Evolutionary conservation across 306 rosid species (phyloP).

Genomic region (Astragalus membranaceus): DNA sequence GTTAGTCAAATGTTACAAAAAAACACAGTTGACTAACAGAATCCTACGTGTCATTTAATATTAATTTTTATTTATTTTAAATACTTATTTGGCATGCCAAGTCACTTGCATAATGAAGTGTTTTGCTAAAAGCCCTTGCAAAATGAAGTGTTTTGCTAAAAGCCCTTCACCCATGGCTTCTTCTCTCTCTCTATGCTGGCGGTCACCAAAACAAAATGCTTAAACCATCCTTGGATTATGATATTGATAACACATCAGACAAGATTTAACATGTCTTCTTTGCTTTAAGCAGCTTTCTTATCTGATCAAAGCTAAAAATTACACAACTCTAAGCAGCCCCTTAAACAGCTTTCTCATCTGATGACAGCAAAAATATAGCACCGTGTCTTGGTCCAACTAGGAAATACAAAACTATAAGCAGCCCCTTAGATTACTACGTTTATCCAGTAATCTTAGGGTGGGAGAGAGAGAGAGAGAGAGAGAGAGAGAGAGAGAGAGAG

Average conservation of each 20-base stretch:
- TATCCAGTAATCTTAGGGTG: too few relatives aligned
- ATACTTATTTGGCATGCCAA: too few relatives aligned
- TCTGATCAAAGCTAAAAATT: neutral
- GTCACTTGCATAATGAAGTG: too few relatives aligned
- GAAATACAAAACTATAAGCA: conserved; percentile 14
- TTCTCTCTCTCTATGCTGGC: neutral
- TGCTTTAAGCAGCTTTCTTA: neutral
- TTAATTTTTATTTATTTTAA: too few relatives aligned
- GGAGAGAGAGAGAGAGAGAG: too few relatives aligned
- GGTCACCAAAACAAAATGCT: neutral
- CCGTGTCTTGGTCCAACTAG: neutral
- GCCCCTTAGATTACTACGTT: neutral
- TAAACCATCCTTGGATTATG: neutral
- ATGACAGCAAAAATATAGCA: neutral
- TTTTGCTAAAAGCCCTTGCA: too few relatives aligned
- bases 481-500: too few relatives aligned
- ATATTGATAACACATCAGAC: neutral
- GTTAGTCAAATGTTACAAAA: too few relatives aligned
- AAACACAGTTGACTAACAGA: too few relatives aligned
- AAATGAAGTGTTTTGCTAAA: too few relatives aligned
- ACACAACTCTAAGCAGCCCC: conserved; percentile 5
- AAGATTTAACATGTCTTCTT: neutral
- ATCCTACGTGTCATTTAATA: too few relatives aligned
- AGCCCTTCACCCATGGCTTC: too few relatives aligned
- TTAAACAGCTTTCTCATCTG: neutral